Evolutionary conservation across 345 rosid species (phyloP).

Genomic region (Melastoma malabathricum): DNA sequence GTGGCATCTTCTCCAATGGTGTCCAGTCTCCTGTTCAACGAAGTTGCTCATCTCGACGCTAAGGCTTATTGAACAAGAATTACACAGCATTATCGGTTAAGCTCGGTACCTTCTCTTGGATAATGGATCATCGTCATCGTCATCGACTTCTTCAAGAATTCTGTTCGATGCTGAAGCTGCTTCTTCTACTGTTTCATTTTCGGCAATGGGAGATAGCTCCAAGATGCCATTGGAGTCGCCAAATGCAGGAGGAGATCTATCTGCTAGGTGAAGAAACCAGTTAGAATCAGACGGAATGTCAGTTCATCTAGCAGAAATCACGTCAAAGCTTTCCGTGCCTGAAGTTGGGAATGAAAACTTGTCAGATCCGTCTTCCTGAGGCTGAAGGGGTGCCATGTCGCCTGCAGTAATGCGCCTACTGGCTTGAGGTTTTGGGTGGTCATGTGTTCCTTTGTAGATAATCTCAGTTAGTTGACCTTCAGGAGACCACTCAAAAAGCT

Average conservation of each 20-base stretch:
- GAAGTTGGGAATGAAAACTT: constrained; percentile 28
- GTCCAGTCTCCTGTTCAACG: constrained; percentile 64
- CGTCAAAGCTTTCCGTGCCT: constrained; percentile 26
- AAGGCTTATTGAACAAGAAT: no score
- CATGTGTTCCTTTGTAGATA: constrained; percentile 88
- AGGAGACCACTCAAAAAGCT: constrained; percentile 81
- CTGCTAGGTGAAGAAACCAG: no score
- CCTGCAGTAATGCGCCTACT: constrained; percentile 61
- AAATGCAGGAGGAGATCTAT: constrained; percentile 21
- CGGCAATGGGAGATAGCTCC: constrained; percentile 39
- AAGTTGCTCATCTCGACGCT: constrained; percentile 5
- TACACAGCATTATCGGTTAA: neutral
- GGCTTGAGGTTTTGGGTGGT: constrained; percentile 94
- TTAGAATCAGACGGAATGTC: no score
- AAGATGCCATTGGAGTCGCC: constrained; percentile 36
- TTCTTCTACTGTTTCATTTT: constrained; percentile 44
- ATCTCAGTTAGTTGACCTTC: constrained; percentile 90
- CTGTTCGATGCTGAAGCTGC: constrained; percentile 9
- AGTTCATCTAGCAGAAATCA: no score
- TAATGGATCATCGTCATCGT: constrained; percentile 69
- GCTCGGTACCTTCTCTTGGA: constrained; percentile 63
- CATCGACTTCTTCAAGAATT: constrained; percentile 41
- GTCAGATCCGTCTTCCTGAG: constrained; percentile 65
- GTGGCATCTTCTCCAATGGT: constrained; percentile 52
- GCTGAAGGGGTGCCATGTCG: constrained; percentile 25